phyloP scores from a whole-genome alignment of 1,284 basidiomycete species.

The Xerocomus amazonicus region DNA sequence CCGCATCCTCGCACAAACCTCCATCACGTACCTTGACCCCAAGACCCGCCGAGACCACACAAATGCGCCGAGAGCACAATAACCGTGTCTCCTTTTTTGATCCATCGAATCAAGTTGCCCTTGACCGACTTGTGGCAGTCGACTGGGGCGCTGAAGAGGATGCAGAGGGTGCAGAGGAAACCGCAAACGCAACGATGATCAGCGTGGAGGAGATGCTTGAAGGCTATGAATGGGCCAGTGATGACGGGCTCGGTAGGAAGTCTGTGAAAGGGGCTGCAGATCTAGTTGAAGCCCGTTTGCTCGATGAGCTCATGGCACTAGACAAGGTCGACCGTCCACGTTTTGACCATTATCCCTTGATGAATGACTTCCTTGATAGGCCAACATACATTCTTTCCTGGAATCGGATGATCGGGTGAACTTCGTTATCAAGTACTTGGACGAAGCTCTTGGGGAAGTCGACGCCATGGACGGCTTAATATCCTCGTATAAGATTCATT shows the following conservation, averaged over 20 bases:
- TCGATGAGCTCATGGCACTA: conserved; percentile 85
- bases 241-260: conserved; percentile 60
- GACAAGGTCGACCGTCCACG: conserved; percentile 66
- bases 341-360: conserved; percentile 3
- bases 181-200: conserved; percentile 75
- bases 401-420: conserved; percentile 88
- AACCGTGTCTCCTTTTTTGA: conserved; percentile 79
- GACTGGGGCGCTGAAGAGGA: conserved; percentile 45
- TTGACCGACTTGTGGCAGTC: conserved; percentile 70
- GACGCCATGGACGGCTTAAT: conserved; percentile 85
- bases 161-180: conserved; percentile 65
- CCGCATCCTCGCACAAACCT: conserved; percentile 11
- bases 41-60: conserved; percentile 24
- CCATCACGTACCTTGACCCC: conserved; percentile 11
- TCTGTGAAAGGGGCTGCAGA: conserved; percentile 74
- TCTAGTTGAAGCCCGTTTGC: conserved; percentile 79
- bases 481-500: conserved; percentile 89
- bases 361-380: conserved; percentile 38
- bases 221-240: conserved; percentile 92
- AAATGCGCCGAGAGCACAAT: conserved; percentile 54
- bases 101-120: conserved; percentile 63
- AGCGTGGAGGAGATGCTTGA: conserved; percentile 99
- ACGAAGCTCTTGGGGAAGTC: conserved; percentile 81
- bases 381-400: conserved; percentile 95
- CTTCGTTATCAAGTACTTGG: conserved; percentile 85